These are phyloP conservation scores for Sugiyamaella valdiviana DNA, from an alignment of 805 yeast species.

Conservation along the genomic window DNA sequence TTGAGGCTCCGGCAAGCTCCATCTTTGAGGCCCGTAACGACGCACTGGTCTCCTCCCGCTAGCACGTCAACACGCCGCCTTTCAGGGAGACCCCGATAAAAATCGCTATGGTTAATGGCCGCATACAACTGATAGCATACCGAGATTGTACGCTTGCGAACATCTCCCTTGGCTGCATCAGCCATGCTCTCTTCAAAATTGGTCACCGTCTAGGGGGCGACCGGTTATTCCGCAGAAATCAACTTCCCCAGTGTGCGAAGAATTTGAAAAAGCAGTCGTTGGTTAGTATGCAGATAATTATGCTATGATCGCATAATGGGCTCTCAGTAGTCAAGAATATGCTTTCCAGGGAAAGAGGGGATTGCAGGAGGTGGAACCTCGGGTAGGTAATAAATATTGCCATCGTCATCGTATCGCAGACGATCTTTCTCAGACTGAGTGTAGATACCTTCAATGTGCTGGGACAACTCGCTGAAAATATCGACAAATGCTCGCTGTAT, in stretches of 20 bases:
- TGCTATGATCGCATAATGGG: not conserved
- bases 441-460: constrained; percentile 70
- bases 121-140: not conserved
- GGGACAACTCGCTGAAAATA: constrained; percentile 48
- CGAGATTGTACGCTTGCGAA: not conserved
- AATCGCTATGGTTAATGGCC: not conserved
- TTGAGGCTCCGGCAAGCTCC: not conserved
- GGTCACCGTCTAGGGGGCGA: not conserved
- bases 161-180: not conserved
- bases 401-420: constrained; percentile 84
- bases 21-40: not conserved
- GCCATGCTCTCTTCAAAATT: not conserved
- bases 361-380: constrained; percentile 69
- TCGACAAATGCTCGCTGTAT: constrained; percentile 63
- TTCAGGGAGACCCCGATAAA: not conserved
- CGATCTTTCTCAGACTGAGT: constrained; percentile 77
- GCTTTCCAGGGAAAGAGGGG: constrained; percentile 41
- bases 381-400: constrained; percentile 69
- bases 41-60: not conserved
- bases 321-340: constrained; percentile 11
- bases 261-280: not conserved
- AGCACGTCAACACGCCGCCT: not conserved
- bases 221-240: not conserved
- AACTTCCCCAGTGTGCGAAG: not conserved
- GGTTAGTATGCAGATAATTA: not conserved